phyloP scores from a whole-genome alignment of 148 eudicot species.

The Oxyria digyna region DNA sequence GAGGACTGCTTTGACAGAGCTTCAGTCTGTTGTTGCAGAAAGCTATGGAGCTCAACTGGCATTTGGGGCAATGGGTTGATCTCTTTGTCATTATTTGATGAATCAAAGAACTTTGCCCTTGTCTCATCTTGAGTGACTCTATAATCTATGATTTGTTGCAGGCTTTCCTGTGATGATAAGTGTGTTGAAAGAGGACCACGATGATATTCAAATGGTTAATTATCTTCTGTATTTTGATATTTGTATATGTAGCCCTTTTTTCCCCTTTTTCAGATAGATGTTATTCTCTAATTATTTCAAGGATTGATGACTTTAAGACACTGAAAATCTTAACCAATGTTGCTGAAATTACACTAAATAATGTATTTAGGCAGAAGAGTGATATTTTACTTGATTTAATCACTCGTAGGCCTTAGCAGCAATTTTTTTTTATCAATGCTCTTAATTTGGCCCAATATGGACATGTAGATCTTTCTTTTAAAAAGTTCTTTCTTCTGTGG shows the following conservation, averaged over 20 bases:
- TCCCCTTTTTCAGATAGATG: not conserved
- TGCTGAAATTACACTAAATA: not conserved
- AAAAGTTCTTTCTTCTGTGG: not conserved
- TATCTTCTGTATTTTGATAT: constrained; percentile 8
- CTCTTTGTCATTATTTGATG: not conserved
- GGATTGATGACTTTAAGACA: not conserved
- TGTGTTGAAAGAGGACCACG: constrained; percentile 86
- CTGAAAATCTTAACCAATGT: not conserved
- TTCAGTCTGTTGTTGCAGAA: constrained; percentile 91
- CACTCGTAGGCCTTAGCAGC: not conserved
- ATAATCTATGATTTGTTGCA: constrained; percentile 18
- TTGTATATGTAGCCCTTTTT: not conserved
- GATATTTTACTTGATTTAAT: not conserved
- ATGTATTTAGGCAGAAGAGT: not conserved
- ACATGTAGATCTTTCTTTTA: not conserved
- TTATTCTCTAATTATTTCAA: not conserved
- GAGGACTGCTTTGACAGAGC: constrained; percentile 78
- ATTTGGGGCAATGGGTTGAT: constrained; percentile 92
- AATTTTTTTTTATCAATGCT: not conserved
- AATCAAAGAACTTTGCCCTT: constrained; percentile 11
- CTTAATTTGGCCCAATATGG: not conserved
- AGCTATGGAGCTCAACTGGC: constrained; percentile 84
- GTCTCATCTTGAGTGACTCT: constrained; percentile 4
- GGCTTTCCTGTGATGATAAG: constrained; percentile 80
- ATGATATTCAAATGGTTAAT: constrained; percentile 93